These are phyloP conservation scores for Xylaria acuta DNA, from an alignment of 495 filamentous ascomycete species.

Conservation along the genomic window DNA sequence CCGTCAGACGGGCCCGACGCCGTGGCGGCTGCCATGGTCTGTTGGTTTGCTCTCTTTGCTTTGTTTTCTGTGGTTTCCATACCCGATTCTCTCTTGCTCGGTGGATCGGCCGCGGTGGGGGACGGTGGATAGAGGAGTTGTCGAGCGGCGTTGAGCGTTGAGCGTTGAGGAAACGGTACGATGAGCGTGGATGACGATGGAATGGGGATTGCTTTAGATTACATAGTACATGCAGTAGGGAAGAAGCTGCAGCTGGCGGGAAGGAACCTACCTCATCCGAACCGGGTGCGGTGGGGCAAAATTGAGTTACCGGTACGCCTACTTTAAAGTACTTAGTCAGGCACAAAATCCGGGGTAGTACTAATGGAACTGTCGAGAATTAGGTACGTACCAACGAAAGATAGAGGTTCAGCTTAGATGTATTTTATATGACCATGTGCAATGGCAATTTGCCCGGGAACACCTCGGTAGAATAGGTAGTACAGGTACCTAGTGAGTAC, in stretches of 20 bases:
- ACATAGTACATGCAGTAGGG: too few relatives aligned
- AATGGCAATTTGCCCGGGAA: background rate
- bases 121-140: background rate
- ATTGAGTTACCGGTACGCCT: background rate
- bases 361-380: background rate
- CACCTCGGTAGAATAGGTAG: background rate
- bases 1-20: conserved; percentile 33
- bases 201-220: background rate
- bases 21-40: conserved; percentile 19
- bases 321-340: background rate
- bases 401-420: too few relatives aligned
- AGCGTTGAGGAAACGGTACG: background rate
- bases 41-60: conserved; percentile 5
- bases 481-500: too few relatives aligned
- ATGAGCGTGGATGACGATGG: background rate
- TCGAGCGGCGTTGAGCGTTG: background rate
- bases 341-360: conserved; percentile 14
- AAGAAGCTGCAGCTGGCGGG: background rate
- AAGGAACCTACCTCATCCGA: background rate
- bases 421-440: background rate
- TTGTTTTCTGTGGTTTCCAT: background rate
- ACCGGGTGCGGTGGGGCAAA: conserved; percentile 8
- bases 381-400: background rate
- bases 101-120: background rate
- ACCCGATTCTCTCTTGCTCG: background rate